These are phyloP conservation scores for Colletotrichum musicola DNA, from an alignment of 2,329 filamentous ascomycete species.

Conservation along the genomic window DNA sequence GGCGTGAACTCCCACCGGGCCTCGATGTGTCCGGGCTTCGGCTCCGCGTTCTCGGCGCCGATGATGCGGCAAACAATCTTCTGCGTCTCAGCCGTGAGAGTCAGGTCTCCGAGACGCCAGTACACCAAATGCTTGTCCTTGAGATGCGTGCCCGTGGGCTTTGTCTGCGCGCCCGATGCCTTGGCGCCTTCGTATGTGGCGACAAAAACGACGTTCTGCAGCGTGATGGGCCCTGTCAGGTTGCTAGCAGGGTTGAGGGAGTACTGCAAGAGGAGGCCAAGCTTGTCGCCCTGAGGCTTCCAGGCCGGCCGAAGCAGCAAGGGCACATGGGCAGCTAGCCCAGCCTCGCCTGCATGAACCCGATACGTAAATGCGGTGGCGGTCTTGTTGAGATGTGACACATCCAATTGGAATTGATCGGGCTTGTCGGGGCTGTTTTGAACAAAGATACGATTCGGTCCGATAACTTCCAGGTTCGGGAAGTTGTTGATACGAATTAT, in stretches of 20 bases:
- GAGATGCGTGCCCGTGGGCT: slow-evolving; percentile 82
- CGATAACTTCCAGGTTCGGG: slow-evolving; percentile 87
- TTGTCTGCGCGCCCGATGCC: slow-evolving; percentile 78
- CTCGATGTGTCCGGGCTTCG: slow-evolving; percentile 82
- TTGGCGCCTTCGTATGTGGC: slow-evolving; percentile 77
- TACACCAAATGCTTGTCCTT: slow-evolving; percentile 83
- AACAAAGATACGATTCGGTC: slow-evolving; percentile 92
- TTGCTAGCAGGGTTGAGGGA: slow-evolving; percentile 79
- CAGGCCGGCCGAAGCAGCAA: slow-evolving; percentile 80
- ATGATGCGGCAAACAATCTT: slow-evolving; percentile 87
- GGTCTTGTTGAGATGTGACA: slow-evolving; percentile 79
- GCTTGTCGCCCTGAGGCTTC: slow-evolving; percentile 86
- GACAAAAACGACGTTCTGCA: slow-evolving; percentile 80
- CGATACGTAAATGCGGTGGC: slow-evolving; percentile 94
- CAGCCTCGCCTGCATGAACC: slow-evolving; percentile 75
- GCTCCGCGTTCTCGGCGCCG: slow-evolving; percentile 76
- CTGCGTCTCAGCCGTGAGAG: slow-evolving; percentile 72
- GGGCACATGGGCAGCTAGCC: slow-evolving; percentile 72
- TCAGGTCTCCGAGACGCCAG: slow-evolving; percentile 84
- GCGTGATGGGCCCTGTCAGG: slow-evolving; percentile 56
- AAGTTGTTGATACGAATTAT: slow-evolving; percentile 91
- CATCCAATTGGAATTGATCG: slow-evolving; percentile 84
- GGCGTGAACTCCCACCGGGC: slow-evolving; percentile 78
- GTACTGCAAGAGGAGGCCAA: slow-evolving; percentile 89
- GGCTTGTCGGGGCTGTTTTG: slow-evolving; percentile 74